phyloP scores from a whole-genome alignment of 2,329 filamentous ascomycete genomes.

The Neocucurbitaria cava region DNA sequence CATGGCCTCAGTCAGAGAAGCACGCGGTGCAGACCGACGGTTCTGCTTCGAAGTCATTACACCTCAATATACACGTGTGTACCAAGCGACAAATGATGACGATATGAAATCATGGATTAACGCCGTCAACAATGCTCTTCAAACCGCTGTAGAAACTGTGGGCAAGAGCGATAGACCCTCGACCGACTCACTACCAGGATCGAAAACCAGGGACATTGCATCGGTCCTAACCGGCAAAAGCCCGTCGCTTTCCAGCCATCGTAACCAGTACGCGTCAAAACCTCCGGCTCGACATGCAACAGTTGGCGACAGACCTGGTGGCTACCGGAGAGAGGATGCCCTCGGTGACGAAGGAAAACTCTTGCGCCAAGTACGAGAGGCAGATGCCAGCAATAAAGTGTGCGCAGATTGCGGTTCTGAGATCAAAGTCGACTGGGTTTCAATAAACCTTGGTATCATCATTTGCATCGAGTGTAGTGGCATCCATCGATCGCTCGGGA shows the following conservation, averaged over 20 bases:
- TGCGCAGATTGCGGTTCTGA: slow-evolving; percentile 95
- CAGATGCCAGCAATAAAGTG: slow-evolving; percentile 89
- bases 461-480: slow-evolving; percentile 98
- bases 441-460: slow-evolving; percentile 95
- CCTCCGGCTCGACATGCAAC: slow-evolving; percentile 85
- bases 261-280: slow-evolving; percentile 57
- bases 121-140: slow-evolving; percentile 95
- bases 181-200: slow-evolving; percentile 60
- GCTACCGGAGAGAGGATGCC: slow-evolving; percentile 71
- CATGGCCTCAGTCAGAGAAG: slow-evolving; percentile 95
- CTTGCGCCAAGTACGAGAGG: slow-evolving; percentile 84
- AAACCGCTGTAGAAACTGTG: slow-evolving; percentile 90
- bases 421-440: slow-evolving; percentile 97
- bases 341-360: slow-evolving; percentile 86
- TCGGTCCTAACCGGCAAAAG: slow-evolving; percentile 94
- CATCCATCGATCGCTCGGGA: slow-evolving; percentile 93
- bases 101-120: slow-evolving; percentile 98
- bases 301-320: slow-evolving; percentile 81
- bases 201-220: slow-evolving; percentile 83
- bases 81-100: slow-evolving; percentile 96
- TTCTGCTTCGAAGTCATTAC: slow-evolving; percentile 99
- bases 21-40: slow-evolving; percentile 88
- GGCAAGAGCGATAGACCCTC: slow-evolving; percentile 59
- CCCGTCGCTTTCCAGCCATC: slow-evolving; percentile 70
- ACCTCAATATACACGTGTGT: slow-evolving; percentile 92